Evolutionary conservation across 139 green algal species (phyloP).

Genomic region (Chlamydomonas eustigma): DNA sequence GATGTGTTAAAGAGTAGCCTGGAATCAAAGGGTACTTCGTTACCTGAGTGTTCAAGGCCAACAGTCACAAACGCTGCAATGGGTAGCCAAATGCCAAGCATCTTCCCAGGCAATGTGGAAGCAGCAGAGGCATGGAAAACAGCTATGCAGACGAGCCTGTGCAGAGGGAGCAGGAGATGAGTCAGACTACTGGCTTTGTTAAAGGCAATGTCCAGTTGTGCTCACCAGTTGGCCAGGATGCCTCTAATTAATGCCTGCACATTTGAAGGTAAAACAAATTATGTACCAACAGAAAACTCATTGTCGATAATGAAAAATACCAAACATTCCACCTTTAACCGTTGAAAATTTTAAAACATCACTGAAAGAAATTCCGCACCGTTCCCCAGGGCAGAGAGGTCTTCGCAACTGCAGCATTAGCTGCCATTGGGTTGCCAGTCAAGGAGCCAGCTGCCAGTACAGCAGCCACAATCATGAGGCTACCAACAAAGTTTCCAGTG

Average conservation of each 20-base stretch:
- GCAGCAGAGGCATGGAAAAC: slow-evolving; percentile 72
- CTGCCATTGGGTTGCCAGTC: slow-evolving; percentile 19
- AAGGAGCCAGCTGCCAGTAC: slow-evolving; percentile 57
- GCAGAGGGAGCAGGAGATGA: slow-evolving; percentile 15
- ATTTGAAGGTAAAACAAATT: no score
- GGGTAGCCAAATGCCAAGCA: slow-evolving; percentile 64
- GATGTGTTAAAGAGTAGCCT: no score
- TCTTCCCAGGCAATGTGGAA: slow-evolving; percentile 71
- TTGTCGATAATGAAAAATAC: no score
- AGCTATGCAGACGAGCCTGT: slow-evolving; percentile 78
- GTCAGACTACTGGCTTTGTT: slow-evolving; percentile 66
- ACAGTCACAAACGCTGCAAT: slow-evolving; percentile 82
- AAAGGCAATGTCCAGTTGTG: slow-evolving; percentile 54
- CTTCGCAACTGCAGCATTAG: slow-evolving; percentile 37
- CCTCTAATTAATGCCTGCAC: slow-evolving; percentile 41
- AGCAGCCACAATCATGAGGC: slow-evolving; percentile 53
- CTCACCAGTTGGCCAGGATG: slow-evolving; percentile 77
- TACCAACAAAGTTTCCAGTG: slow-evolving; percentile 82
- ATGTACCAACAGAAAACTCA: no score
- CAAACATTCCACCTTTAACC: no score
- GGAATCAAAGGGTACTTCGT: not conserved
- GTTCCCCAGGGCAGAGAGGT: slow-evolving; percentile 19
- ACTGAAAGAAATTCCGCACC: no score
- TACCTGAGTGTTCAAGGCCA: slow-evolving; percentile 73
- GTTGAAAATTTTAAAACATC: no score